Base-by-base conservation (phyloP, 2,329 filamentous ascomycete genomes). In the Ilyonectria mors-panacis region DNA sequence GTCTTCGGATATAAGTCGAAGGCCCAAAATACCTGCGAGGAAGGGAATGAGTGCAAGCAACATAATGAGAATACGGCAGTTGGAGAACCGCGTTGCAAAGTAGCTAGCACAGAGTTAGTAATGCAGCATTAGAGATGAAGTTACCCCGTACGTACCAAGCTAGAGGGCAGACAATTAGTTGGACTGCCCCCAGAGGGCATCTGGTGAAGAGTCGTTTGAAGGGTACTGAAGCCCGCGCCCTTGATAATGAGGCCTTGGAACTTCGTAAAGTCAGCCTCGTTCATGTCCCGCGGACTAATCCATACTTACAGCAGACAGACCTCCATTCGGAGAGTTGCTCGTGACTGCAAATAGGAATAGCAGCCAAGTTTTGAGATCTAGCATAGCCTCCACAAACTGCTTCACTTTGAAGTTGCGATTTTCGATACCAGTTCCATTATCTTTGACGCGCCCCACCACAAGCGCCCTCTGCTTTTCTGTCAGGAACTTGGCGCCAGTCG, bases 291-390 rank as follows among this genome's bases (percentile, higher is more conserved):
- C 9, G 9, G 6, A 1, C 5, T 9, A 0, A 1, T 8, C 8
- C 1, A 15, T 2, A 53, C 71, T 42, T 28, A 73, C 71, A 5
- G 71, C 71, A 1, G 67, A 70, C 1, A 73, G 26, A 0, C 88
- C 87, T 19, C 87, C 87, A 60, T 89, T 90, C 4, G 88, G 87
- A 1, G 89, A 88, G 73, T 86, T 84, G 9, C 82, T 85, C 1
- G 85, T 76, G 1, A 89, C 65, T 10, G 84, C 81, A 23, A 89
- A 81, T 1, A 88, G 68, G 64, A 89, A 88, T 6, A 90, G 73
- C 17, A 90, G 81, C 87, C 88, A 91, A 0, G 87, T 88, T 77
- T 91, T 89, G 0, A 87, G 82, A 69, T 91, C 88, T 4, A 76
- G 54, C 1, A 84, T 71, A 0, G 85, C 84, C 70, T 87, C 85